Conservation (phyloP, 495 filamentous ascomycete species). For the Talaromyces ruber region DNA sequence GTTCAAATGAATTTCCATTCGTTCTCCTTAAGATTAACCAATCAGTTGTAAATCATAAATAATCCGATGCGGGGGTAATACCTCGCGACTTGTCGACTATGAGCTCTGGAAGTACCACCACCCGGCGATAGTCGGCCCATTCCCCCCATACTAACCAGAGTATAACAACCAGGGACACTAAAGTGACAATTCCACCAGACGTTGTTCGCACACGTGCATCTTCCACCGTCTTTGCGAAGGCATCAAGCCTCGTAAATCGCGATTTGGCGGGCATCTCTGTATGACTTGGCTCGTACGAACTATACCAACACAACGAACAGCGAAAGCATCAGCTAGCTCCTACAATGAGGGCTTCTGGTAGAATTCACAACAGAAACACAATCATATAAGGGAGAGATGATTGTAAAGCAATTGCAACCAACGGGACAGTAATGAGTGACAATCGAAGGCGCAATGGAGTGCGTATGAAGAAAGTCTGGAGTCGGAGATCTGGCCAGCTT, state of each 20-base stretch:
- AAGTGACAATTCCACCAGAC: constrained; percentile 89
- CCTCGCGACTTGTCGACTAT: constrained; percentile 95
- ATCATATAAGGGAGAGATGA: constrained; percentile 1
- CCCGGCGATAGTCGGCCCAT: constrained; percentile 85
- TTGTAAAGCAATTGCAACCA: not conserved
- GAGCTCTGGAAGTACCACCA: constrained; percentile 83
- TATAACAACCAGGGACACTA: constrained; percentile 78
- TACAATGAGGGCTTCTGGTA: constrained; percentile 6
- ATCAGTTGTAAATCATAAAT: constrained; percentile 1
- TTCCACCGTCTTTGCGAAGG: constrained; percentile 98
- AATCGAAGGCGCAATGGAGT: not conserved
- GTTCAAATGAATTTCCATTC: constrained; percentile 98
- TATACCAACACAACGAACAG: not conserved
- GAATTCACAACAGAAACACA: not conserved
- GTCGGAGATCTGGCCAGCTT: constrained; percentile 8
- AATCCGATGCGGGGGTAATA: constrained; percentile 20
- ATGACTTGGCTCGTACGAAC: constrained; percentile 5
- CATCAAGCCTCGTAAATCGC: constrained; percentile 91
- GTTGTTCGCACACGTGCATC: constrained; percentile 97
- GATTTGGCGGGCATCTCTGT: constrained; percentile 50
- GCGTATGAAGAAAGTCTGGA: not conserved
- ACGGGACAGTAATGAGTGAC: not conserved
- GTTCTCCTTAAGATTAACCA: constrained; percentile 55
- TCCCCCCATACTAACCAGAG: constrained; percentile 88
- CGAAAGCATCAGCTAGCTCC: constrained; percentile 6